Conservation (phyloP, 2,329 filamentous ascomycete species). For the Xylariaceae sp. region DNA sequence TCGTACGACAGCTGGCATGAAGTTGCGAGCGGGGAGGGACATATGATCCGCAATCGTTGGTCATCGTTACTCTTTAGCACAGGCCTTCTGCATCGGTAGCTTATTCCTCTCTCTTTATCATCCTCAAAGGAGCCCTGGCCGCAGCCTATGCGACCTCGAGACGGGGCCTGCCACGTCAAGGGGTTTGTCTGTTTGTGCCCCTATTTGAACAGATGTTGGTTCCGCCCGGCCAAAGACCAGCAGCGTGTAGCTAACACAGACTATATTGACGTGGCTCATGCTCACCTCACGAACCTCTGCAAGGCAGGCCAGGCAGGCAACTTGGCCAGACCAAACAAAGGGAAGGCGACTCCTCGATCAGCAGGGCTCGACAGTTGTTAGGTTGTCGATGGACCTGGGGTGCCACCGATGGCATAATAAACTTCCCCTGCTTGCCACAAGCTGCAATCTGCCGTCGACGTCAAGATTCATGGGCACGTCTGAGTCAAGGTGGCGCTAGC, state of each 20-base stretch:
- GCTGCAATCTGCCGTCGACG: conserved; percentile 26
- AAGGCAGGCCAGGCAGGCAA: too few relatives aligned
- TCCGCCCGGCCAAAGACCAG: conserved; percentile 17
- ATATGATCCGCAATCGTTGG: conserved; percentile 21
- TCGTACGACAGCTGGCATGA: conserved; percentile 25
- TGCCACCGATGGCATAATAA: too few relatives aligned
- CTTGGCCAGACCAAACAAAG: conserved; percentile 3
- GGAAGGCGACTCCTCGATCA: conserved; percentile 1
- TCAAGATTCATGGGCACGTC: conserved; percentile 17
- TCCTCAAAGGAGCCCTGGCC: conserved; percentile 27
- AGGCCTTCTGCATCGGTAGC: conserved; percentile 23
- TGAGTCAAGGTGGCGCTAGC: conserved; percentile 21
- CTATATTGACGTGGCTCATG: conserved; percentile 4
- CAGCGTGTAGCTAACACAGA: conserved; percentile 20
- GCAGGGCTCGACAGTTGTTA: background rate
- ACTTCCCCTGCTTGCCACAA: conserved; percentile 19
- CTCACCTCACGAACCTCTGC: conserved; percentile 1
- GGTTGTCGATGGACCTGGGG: conserved; percentile 1
- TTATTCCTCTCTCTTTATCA: conserved; percentile 23
- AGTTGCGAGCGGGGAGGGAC: conserved; percentile 22
- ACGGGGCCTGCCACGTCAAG: conserved; percentile 32
- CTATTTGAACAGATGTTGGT: conserved; percentile 20
- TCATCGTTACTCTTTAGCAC: conserved; percentile 21
- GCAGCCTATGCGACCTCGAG: conserved; percentile 21
- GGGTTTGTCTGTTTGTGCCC: conserved; percentile 24